Percentiles rank a stretch among this genome's conserved stretches.
Evolutionary conservation across 2,329 filamentous ascomycete genomes (phyloP).

Genomic region (Coniochaeta pulveracea): DNA sequence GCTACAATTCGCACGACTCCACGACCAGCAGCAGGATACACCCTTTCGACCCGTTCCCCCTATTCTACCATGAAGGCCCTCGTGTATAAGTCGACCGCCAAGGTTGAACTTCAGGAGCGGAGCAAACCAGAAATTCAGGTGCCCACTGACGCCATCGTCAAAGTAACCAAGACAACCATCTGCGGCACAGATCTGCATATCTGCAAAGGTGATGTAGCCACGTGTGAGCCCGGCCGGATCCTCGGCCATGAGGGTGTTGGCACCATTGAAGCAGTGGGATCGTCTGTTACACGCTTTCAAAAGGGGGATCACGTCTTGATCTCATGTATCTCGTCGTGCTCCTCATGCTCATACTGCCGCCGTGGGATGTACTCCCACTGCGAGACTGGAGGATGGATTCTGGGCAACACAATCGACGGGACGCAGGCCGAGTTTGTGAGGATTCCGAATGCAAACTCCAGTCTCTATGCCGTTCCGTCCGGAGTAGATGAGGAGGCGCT

Average conservation of each 20-base stretch:
- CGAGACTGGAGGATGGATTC: constrained; percentile 39
- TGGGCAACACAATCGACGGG: constrained; percentile 40
- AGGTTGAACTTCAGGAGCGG: constrained; percentile 25
- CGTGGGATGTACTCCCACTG: constrained; percentile 41
- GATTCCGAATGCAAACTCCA: constrained; percentile 36
- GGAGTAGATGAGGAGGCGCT: constrained; percentile 28
- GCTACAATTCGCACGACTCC: background rate
- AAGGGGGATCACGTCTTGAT: constrained; percentile 40
- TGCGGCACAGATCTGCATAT: constrained; percentile 47
- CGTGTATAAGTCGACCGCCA: constrained; percentile 24
- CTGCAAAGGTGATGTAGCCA: constrained; percentile 38
- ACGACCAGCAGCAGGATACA: background rate
- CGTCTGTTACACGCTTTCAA: constrained; percentile 31
- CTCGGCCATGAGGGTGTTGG: constrained; percentile 44
- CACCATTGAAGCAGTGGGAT: constrained; percentile 30
- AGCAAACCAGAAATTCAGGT: constrained; percentile 27
- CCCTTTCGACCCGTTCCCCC: background rate
- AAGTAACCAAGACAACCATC: constrained; percentile 34
- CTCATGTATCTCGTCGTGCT: constrained; percentile 38
- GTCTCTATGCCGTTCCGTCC: constrained; percentile 30
- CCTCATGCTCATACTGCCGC: constrained; percentile 37
- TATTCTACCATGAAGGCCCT: constrained; percentile 31
- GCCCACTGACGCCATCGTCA: constrained; percentile 36
- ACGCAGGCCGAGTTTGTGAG: constrained; percentile 46
- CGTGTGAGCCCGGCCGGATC: constrained; percentile 29